Conservation (phyloP, 2,329 filamentous ascomycete genomes). For the Cordyceps cateniannulata region DNA sequence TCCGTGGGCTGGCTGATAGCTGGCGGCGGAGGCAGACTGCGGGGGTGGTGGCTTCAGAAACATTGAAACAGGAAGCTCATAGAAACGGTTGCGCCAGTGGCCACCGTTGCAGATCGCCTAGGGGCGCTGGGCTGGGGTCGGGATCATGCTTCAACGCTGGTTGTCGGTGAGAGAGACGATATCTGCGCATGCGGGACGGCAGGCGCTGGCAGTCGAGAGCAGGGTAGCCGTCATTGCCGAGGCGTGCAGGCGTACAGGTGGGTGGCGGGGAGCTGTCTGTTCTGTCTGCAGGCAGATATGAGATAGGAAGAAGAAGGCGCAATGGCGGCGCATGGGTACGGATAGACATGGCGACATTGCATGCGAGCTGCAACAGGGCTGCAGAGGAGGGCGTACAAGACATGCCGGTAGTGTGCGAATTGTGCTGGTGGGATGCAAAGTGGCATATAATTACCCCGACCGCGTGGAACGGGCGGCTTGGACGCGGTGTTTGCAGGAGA, state of each 20-base stretch:
- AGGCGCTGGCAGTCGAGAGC: neutral
- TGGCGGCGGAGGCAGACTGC: neutral
- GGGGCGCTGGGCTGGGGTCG: neutral
- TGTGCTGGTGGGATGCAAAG: neutral
- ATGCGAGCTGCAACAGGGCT: conserved; percentile 8
- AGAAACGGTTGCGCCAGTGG: neutral
- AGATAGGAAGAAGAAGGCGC: neutral
- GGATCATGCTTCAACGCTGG: neutral
- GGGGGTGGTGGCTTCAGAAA: conserved; percentile 4
- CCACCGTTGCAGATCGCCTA: conserved; percentile 1
- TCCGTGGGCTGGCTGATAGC: neutral
- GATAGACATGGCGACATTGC: neutral
- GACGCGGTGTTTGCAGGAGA: neutral
- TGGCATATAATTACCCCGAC: neutral
- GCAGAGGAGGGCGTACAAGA: neutral
- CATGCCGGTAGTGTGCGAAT: neutral
- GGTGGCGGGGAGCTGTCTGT: neutral
- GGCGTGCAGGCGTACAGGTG: neutral
- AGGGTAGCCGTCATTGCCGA: neutral
- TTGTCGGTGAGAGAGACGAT: conserved; percentile 5
- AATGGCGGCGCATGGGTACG: neutral
- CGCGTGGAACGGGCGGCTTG: conserved; percentile 1
- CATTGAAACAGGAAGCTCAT: conserved; percentile 4
- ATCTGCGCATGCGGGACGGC: neutral
- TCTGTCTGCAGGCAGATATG: too few species aligned